Base-by-base conservation (phyloP, 257 asterid species). In the Linaria vulgaris region DNA sequence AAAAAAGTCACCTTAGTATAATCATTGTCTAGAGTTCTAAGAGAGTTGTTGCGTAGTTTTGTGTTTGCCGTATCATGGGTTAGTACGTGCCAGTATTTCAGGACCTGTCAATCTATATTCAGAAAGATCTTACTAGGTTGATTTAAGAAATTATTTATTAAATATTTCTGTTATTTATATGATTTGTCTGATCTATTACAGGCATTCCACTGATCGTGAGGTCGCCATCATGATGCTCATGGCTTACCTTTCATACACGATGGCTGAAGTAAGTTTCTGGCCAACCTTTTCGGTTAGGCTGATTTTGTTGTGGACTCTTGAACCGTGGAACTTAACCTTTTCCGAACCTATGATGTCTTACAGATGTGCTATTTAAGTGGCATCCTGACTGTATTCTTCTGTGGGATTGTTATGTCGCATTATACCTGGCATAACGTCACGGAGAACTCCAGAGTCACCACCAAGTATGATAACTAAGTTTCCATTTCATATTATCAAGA, bases 381-480 rank as follows among this genome's bases (percentile, higher is more conserved):
- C 74, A 89, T 86, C 58, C 82, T 89, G 58, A 82, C 96, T 0
- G 94, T 89, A 53, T 89, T 89, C 78, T 78, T 89, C 59, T 83
- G 97, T 75, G 95, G 94, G 59, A 86, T 86, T 49, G 89, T 84
- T 39, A 86, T 86, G 97, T 84, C 95, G 16, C 97, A 89, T 69
- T 86, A 89, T 59, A 79, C 97, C 58, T 86, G 88, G 89, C 78
- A 86, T 52, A 86, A 83, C 22, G 85, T 89, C 63, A 79, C 94
- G 0, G 72, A 74, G 57, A 58, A 74, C 69, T 85, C 96, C 58
- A 73, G 82, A 83, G 76, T 83, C 49, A 81, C 97, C 63, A 76
- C 94, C 72, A 89, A 58, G 96, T 84, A 72, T 31, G 61, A 6
- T 47, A 4, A n/a, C n/a, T 9, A 37, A 34, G 11, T 3, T 34